A percentile compares a stretch with the other conserved stretches of the same genome.
Conservation (phyloP, 164 flowering plant species). For the Berberis vulgaris region DNA sequence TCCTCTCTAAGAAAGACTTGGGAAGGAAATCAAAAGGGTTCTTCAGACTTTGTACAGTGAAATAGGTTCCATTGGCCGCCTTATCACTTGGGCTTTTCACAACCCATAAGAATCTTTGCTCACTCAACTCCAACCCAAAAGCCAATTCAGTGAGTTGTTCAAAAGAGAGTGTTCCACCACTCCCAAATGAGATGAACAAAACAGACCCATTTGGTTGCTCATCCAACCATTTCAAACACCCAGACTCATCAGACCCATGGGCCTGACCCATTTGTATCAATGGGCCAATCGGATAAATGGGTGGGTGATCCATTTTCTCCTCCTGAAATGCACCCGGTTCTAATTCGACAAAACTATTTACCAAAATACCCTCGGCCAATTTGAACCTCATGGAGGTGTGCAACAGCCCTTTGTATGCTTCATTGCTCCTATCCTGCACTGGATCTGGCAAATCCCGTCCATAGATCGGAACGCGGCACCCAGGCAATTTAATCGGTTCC, state of each 20-base stretch:
- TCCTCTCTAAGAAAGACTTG: conserved; percentile 26
- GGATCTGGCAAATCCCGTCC: conserved; percentile 22
- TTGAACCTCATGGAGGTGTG: conserved; percentile 9
- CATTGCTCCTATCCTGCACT: conserved; percentile 18
- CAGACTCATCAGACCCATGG: background rate
- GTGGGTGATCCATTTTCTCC: conserved; percentile 6
- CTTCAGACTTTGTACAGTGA: conserved; percentile 4
- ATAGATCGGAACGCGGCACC: conserved; percentile 17
- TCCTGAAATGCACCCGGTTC: conserved; percentile 18
- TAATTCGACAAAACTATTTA: conserved; percentile 20
- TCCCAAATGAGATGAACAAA: conserved; percentile 55
- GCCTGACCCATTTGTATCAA: conserved; percentile 5
- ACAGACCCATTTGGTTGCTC: conserved; percentile 34
- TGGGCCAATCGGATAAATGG: conserved; percentile 32
- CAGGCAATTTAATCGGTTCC: conserved; percentile 24
- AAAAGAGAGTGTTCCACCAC: conserved; percentile 56
- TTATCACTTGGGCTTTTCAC: conserved; percentile 22
- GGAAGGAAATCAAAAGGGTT: conserved; percentile 25
- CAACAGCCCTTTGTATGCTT: conserved; percentile 18
- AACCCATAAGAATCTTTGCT: conserved; percentile 36
- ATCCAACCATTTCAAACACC: conserved; percentile 25
- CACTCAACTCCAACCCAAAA: conserved; percentile 38
- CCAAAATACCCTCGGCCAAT: conserved; percentile 19
- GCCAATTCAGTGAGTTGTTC: conserved; percentile 47
- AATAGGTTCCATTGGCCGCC: conserved; percentile 14